Evolutionary conservation across 2,329 filamentous ascomycete genomes (phyloP), one percentile per base, ranked within the genome.

Genomic region (Talaromyces sp.): DNA sequence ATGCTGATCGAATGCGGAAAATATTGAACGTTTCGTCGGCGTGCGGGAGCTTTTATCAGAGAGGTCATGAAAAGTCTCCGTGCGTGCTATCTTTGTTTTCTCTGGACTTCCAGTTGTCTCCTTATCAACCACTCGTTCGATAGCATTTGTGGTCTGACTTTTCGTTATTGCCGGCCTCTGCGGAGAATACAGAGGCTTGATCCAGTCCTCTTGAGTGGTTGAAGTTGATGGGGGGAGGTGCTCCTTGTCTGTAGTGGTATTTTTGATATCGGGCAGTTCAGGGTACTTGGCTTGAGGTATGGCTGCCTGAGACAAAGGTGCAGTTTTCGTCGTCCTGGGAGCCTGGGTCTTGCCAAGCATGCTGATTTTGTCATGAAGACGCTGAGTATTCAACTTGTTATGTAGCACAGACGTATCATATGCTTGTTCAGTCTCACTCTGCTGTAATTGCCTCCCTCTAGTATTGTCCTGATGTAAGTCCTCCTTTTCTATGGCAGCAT

Each of bases 381-480:
- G 84, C 74, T 98, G 93, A 0, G 95, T 96, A n/a, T 95, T 96
- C 0, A 92, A 93, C 74, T 96, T 96, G 76, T 87, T 92, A 71
- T 93, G 88, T 1, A 83, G 75, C 67, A 82, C 84, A 5, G 83
- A 82, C 33, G 81, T 80, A 48, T 83, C 83, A 1, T 77, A 74
- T 16, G 81, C 77, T 8, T 74, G 74, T 42, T 82, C 81, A 1
- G 79, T 77, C 25, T 86, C 82, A 35, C 80, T 70, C 52, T 80
- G 75, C 54, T 80, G 75, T 23, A 75, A 71, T 72, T n/a, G 80
- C 73, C 64, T 84, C 76, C 61, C 87, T 81, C 82, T 82, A 39
- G 79, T 77, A 16, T 80, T 75, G 21, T 78, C 71, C 56, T 82
- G 62, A 14, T 33, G 39, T 48, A 81, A 77, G 40, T 81, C 72